Base-by-base conservation (phyloP, 192 early-diverging fungal genomes). In the Cladochytrium replicatum region DNA sequence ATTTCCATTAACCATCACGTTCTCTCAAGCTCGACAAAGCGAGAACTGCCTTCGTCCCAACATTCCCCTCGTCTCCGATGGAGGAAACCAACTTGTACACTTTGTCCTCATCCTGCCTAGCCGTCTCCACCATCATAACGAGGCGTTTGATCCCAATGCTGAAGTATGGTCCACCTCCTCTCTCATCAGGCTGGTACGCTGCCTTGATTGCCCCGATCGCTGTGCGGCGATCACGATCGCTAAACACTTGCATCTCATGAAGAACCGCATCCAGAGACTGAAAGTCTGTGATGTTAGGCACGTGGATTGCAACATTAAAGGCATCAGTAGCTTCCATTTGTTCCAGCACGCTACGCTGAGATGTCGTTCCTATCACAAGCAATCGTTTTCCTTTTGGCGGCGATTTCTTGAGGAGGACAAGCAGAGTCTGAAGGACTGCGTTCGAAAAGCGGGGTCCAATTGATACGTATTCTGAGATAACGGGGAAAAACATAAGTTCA, bases 391-490 rank as follows among this genome's bases (percentile, higher is more conserved):
- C 78, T 58, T 86, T 85, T 27, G 87, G 89, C 28, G 95, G 95
- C 43, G 73, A 74, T 57, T 88, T 91, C 68, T 94, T 94, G 26
- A 99, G 60, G 43, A 99, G 60, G 3, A 99, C 93, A 32, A 93
- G 67, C 34, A 99, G 69, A 0, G 93, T 89, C 60, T 99, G 95
- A 8, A 99, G 65, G 0, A 96, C 80, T 1, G 73, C 62, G 66
- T 95, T 99, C n/a, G 93, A 94, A 60, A 99, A 96, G 13, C 91
- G 75, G 24, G 93, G 84, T 27, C 95, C 95, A 63, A 99, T 92
- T 2, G 83, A 77, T 0, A 96, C 92, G 78, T 86, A 99, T 41
- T 96, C 93, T 71, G 64, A 27, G 43, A 4, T 22, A 7, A 0
- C 43, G 34, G n/a, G 4, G 13, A 23, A 15, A n/a, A n/a, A n/a